These are phyloP conservation scores for Spergularia bocconei DNA, from an alignment of 148 eudicot genomes.

Conservation along the genomic window DNA sequence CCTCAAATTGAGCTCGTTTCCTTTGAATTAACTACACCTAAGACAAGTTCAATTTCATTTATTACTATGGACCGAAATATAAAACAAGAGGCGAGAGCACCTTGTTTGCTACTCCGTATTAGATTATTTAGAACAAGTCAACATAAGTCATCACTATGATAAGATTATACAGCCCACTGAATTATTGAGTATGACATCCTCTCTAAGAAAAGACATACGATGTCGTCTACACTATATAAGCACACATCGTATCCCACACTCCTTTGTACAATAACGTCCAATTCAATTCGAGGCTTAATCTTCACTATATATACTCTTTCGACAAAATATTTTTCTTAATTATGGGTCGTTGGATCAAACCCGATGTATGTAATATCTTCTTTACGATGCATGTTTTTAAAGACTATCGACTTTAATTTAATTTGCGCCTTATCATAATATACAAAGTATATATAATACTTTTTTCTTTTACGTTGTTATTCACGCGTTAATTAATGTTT, in stretches of 20 bases:
- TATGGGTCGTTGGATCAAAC: slow-evolving; percentile 63
- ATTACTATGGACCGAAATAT: background rate
- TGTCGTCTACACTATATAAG: background rate
- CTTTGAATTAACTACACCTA: background rate
- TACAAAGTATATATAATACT: no score
- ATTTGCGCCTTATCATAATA: no score
- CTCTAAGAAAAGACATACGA: background rate
- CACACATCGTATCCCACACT: no score
- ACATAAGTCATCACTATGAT: background rate
- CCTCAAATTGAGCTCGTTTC: no score
- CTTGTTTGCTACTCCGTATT: slow-evolving; percentile 8
- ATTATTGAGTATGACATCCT: no score
- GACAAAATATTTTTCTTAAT: background rate
- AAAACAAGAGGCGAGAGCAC: slow-evolving; percentile 35
- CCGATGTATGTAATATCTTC: slow-evolving; percentile 42
- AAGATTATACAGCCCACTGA: no score
- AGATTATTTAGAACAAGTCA: background rate
- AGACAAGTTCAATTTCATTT: background rate
- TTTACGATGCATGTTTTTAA: no score
- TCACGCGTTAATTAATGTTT: no score
- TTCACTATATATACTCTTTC: background rate
- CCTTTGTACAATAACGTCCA: no score
- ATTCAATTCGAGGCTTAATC: no score
- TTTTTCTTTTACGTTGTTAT: no score
- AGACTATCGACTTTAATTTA: no score